A percentile compares a stretch with the other conserved stretches of the same genome.
These are phyloP conservation scores for Pythium aristosporum DNA, from an alignment of 352 stramenopile species.

Conservation along the genomic window DNA sequence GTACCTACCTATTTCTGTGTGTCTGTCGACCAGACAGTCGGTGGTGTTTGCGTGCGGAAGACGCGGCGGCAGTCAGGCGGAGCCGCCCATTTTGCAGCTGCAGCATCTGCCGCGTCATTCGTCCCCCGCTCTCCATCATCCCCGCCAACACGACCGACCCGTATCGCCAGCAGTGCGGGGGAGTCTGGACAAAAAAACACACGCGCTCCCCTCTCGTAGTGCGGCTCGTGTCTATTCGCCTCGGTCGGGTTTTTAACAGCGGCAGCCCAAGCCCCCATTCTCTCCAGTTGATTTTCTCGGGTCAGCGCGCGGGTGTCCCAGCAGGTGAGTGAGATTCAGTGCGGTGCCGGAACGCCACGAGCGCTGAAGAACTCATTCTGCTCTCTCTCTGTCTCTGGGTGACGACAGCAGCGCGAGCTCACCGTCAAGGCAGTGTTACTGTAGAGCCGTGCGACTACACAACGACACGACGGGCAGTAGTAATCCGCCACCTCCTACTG, in stretches of 20 bases:
- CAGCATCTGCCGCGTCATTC: conserved; percentile 7
- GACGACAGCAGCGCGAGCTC: not conserved
- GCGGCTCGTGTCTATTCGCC: conserved; percentile 13
- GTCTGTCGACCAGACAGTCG: conserved; percentile 1
- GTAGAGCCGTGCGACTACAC: not conserved
- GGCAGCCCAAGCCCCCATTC: not conserved
- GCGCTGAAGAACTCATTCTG: conserved; percentile 1
- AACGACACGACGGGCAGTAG: not conserved
- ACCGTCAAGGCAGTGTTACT: too few relatives aligned
- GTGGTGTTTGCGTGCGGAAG: not conserved
- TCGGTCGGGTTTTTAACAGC: conserved; percentile 1
- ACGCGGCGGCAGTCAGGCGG: conserved; percentile 7
- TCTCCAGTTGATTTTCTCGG: conserved; percentile 1
- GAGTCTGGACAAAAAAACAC: too few relatives aligned
- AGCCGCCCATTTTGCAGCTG: conserved; percentile 3
- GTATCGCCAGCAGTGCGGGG: conserved; percentile 7
- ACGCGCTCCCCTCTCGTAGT: conserved; percentile 1
- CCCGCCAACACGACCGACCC: conserved; percentile 5
- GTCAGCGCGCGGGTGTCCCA: conserved; percentile 2
- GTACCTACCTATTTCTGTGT: conserved; percentile 5
- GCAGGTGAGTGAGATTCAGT: conserved; percentile 8
- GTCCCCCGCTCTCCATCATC: too few relatives aligned
- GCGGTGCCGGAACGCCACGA: not conserved
- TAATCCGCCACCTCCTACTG: not conserved
- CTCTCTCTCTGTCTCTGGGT: conserved; percentile 5